Base-by-base conservation (phyloP, 495 filamentous ascomycete genomes). In the Xylaria grammica region DNA sequence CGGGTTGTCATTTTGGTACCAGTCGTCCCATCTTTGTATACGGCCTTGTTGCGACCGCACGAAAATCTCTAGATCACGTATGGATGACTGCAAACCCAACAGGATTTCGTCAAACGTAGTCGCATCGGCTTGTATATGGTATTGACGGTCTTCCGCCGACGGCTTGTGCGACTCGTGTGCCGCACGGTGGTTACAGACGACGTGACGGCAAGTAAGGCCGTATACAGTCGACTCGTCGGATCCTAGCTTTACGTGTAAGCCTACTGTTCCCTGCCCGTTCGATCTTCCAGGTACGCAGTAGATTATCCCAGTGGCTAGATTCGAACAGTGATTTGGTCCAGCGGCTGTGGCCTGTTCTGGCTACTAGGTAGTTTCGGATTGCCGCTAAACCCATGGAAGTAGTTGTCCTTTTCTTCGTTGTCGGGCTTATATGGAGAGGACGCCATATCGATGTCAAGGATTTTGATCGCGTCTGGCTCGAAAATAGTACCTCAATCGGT, bases 141-240 rank as follows among this genome's bases (percentile, higher is more conserved):
- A 32, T 49, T 50, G 57, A 17, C 44, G 26, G 44, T 60, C 42
- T 1, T 17, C 15, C 19, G 15, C 40, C 19, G 40, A 60, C 17
- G 20, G 11, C 44, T 29, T 60, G 44, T 60, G 49, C 9, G 57
- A 48, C 29, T 60, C 42, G 13, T 34, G 44, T n/a, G 36, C 20
- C 2, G 24, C 42, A 38, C 44, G 57, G 34, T 15, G 2, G 27
- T 27, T 19, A 49, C n/a, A 34, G 42, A 60, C 57, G 29, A 50
- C 57, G 34, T 60, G 57, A 20, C 57, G 57, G 34, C 57, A 60
- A 32, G 57, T 60, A 17, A 60, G 44, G 19, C 42, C 57, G 57
- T 60, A 60, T 19, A 60, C 57, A 49, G 57, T 32, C 24, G 55
- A 40, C 15, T 48, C 9, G 26, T 60, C 32, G 24, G 26, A 42